Evolutionary conservation across 2,329 filamentous ascomycete genomes (phyloP), one percentile per base, ranked within the genome.

Genomic region (Hypoxylon sp.): DNA sequence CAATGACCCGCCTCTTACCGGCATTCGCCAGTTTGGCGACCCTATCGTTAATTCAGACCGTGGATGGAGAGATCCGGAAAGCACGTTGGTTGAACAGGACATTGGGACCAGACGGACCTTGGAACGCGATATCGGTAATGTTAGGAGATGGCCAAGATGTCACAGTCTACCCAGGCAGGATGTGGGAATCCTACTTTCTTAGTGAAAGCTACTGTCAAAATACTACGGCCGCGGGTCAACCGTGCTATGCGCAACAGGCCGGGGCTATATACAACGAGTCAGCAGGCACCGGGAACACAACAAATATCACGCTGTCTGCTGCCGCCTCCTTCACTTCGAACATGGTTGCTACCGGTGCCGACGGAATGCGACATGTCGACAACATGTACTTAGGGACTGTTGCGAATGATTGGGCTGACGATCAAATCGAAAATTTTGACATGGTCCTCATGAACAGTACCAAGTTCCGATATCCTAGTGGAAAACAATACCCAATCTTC

Each of bases 51-150:
- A n/a, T 51, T 19, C 55, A 28, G 23, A 41, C 21, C 6, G 50
- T 28, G 10, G 45, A 51, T n/a, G 49, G 34, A 11, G 30, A 36
- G 2, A 55, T 55, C 4, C 49, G 43, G 51, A 49, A 25, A 51
- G 48, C 49, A 50, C 32, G 59, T 25, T 72, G 72, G 74, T 72
- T 68, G 41, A 49, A 62, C 5, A 67, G 68, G 30, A 67, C 67
- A 4, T 66, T 75, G 14, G 75, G 76, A 2, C 75, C 74, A 9
- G 75, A 78, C 17, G 77, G 77, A 2, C 77, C 76, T 9, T 78
- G 75, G 75, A 70, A 74, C 34, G 74, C 72, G 19, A 51, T 75
- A 43, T 52, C 59, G 11, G 63, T 74, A 17, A 65, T 46, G 1
- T 3, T 74, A 13, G 70, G 70, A 30, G 41, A 45, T 11, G 51